phyloP scores from a whole-genome alignment of 23 red algal genomes.

The Chondrus crispus region DNA sequence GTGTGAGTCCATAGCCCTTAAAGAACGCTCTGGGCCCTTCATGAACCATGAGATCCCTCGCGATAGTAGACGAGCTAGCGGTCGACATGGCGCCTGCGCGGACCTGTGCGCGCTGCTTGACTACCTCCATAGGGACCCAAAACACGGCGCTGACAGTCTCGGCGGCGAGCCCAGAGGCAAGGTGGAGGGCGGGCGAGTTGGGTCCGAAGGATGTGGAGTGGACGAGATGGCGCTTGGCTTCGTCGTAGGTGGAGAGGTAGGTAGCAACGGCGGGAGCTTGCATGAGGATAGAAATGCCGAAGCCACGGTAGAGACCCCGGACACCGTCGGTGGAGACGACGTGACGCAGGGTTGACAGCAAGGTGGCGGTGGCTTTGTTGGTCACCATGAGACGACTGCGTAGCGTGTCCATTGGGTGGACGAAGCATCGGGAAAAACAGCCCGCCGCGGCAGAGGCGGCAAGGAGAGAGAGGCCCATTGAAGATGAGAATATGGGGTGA shows the following conservation, averaged over 20 bases:
- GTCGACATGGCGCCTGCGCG: conserved; percentile 37
- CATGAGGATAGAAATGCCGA: conserved; percentile 74
- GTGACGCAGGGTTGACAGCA: neutral
- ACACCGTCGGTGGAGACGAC: conserved; percentile 34
- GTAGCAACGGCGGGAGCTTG: conserved; percentile 97
- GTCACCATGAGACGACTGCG: conserved; percentile 89
- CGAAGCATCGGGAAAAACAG: conserved; percentile 68
- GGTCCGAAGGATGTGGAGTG: neutral
- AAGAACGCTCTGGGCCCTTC: conserved; percentile 82
- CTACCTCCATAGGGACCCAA: conserved; percentile 99
- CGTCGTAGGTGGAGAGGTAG: conserved; percentile 89
- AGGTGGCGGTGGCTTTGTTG: conserved; percentile 14
- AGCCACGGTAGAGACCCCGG: conserved; percentile 92
- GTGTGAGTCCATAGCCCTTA: conserved; percentile 84
- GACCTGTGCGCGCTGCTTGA: conserved; percentile 98
- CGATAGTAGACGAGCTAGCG: conserved; percentile 35
- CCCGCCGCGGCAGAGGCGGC: conserved; percentile 73
- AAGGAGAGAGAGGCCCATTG: conserved; percentile 50
- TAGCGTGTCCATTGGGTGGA: conserved; percentile 95
- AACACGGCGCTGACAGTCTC: conserved; percentile 91
- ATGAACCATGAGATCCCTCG: conserved; percentile 54
- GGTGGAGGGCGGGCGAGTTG: conserved; percentile 44
- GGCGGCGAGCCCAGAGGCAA: conserved; percentile 74
- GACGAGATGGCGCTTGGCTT: conserved; percentile 38
- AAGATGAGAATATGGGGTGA: too few species aligned